Percentiles rank a stretch among this genome's conserved stretches.
Evolutionary conservation across 257 asterid species (phyloP).

Genomic region (Solanum verrucosum): DNA sequence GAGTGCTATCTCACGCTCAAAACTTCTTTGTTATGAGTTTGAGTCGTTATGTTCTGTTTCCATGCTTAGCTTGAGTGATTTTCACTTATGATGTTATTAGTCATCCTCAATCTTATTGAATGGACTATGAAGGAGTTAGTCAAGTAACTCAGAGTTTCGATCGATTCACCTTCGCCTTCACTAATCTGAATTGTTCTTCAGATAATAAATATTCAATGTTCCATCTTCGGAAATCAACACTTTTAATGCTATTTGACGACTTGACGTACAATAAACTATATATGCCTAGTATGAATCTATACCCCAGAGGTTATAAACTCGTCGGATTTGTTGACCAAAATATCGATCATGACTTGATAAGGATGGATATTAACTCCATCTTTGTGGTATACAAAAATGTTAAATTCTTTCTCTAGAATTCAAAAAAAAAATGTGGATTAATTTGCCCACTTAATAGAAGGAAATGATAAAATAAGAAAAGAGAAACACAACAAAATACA

Average conservation of each 20-base stretch:
- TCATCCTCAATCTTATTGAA: not conserved
- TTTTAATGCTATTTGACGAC: not conserved
- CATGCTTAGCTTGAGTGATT: not conserved
- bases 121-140: not conserved
- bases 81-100: not conserved
- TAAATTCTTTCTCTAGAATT: no score
- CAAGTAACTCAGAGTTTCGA: not conserved
- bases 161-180: not conserved
- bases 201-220: not conserved
- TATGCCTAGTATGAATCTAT: no score
- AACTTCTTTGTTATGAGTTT: not conserved
- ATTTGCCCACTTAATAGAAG: no score
- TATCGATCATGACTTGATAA: no score
- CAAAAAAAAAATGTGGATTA: no score
- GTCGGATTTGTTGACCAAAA: no score
- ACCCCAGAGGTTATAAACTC: no score
- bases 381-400: no score
- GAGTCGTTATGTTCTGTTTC: not conserved
- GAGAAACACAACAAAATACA: no score
- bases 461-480: no score
- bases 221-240: not conserved
- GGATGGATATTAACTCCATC: no score
- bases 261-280: no score
- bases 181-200: fast-evolving
- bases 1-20: not conserved